Percentiles rank a stretch among this genome's conserved stretches.
Evolutionary conservation across 2,329 filamentous ascomycete species (phyloP).

Genomic region (Colletotrichum phormii): DNA sequence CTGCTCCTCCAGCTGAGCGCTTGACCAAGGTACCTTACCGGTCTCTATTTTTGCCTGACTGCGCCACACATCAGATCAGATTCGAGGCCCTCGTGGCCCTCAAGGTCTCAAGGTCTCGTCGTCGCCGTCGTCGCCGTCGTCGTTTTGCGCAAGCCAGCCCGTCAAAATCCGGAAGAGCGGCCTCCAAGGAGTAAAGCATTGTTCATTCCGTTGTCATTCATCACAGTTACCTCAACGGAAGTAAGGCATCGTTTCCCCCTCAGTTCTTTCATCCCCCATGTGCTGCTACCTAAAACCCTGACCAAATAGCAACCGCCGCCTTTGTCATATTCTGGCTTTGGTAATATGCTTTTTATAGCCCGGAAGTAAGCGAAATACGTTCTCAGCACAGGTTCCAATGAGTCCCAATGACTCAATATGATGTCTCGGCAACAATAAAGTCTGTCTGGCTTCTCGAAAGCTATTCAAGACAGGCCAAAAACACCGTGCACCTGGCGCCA

Average conservation of each 20-base stretch:
- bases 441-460: no score
- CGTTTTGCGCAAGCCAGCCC: background rate
- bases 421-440: background rate
- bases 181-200: background rate
- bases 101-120: background rate
- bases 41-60: background rate
- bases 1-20: background rate
- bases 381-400: no score
- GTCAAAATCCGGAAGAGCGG: slow-evolving; percentile 26
- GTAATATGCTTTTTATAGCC: background rate
- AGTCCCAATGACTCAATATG: no score
- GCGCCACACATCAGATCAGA: slow-evolving; percentile 20
- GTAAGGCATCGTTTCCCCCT: background rate
- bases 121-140: background rate
- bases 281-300: background rate
- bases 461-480: no score
- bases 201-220: background rate
- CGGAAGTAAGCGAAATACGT: no score
- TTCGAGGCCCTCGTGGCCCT: background rate
- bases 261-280: background rate
- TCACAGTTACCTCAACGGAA: background rate
- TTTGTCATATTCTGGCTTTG: background rate
- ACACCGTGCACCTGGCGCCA: background rate
- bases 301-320: background rate
- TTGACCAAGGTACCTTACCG: background rate